A percentile compares a stretch with the other conserved stretches of the same genome.
phyloP scores from a whole-genome alignment of 1,284 basidiomycete species.

The Microbotryum scabiosae region DNA sequence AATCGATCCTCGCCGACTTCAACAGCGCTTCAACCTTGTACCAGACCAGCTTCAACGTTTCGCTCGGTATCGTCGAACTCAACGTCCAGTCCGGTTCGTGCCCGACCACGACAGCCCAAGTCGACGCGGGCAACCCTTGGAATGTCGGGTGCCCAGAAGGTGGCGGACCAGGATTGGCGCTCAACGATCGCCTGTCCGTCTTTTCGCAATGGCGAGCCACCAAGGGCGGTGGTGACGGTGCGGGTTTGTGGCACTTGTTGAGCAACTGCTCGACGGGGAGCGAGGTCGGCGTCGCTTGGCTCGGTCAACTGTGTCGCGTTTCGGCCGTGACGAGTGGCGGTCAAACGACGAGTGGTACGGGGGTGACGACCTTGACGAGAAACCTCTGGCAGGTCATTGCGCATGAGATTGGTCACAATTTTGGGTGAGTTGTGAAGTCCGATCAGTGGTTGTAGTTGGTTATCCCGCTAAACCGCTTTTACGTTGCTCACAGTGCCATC shows the following conservation, averaged over 20 bases:
- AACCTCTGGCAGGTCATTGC: slow-evolving; percentile 66
- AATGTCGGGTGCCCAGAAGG: slow-evolving; percentile 44
- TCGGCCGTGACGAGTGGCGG: slow-evolving; percentile 14
- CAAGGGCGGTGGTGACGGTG: slow-evolving; percentile 45
- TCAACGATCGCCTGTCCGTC: slow-evolving; percentile 63
- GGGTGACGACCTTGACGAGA: slow-evolving; percentile 60
- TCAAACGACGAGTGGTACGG: slow-evolving; percentile 52
- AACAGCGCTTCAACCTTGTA: slow-evolving; percentile 71
- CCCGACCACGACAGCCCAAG: slow-evolving; percentile 46
- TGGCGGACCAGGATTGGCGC: slow-evolving; percentile 34
- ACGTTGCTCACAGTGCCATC: slow-evolving; percentile 50
- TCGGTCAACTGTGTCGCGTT: slow-evolving; percentile 55
- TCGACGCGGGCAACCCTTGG: slow-evolving; percentile 41
- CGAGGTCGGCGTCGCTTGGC: slow-evolving; percentile 86
- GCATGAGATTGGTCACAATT: slow-evolving; percentile 82
- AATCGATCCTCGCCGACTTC: slow-evolving; percentile 63
- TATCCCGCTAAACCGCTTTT: neutral
- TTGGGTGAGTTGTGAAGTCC: slow-evolving; percentile 46
- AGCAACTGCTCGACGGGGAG: slow-evolving; percentile 72
- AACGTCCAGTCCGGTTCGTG: slow-evolving; percentile 54
- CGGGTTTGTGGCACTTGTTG: slow-evolving; percentile 83
- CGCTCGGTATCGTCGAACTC: slow-evolving; percentile 67
- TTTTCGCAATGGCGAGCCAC: slow-evolving; percentile 77
- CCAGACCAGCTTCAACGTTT: slow-evolving; percentile 67
- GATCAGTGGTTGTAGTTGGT: neutral